Evolutionary conservation across 1,284 basidiomycete genomes (phyloP), one percentile per base, ranked within the genome.

Genomic region (Phellopilus nigrolimitatus): DNA sequence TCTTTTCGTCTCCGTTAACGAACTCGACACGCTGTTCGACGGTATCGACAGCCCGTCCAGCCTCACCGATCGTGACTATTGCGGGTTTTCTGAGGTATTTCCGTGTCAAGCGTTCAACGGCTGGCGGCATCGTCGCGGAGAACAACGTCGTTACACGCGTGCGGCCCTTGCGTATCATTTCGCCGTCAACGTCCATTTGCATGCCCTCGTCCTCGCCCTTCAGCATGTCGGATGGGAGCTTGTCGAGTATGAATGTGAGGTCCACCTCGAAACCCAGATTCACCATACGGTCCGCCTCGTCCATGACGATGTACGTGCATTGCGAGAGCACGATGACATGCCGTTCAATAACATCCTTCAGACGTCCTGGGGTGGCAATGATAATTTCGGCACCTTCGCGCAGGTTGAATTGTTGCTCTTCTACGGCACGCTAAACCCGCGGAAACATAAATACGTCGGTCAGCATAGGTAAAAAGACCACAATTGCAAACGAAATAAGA

Each of bases 231-330:
- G 80, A 76, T 3, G 97, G 95, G 57, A 99, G 76, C 54, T 91
- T 82, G 68, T 98, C 95, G 47, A 99, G 74, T 60, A 99, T 99
- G 66, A 92, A 97, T 34, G 90, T 93, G 46, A 99, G 73, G 65
- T 95, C 93, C 12, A 80, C 81, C 67, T 99, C 97, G 68, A 98
- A 99, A 8, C 97, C 97, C 27, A 99, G 82, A 64, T 97, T 87
- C 52, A 99, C 93, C 95, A 99, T 98, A 50, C 95, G 82, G 68
- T 99, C 95, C 15, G 97, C 97, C 73, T 99, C 95, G 68, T 99
- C 97, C 93, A 99, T 95, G 57, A 99, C 95, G 47, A 99, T 85
- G 65, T 98, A 99, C 1, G 91, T 91, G 68, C 95, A 98, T 69
- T 99, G 95, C 3, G 88, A 88, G 45, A 99, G 79, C 31, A 99